phyloP scores from a whole-genome alignment of 306 rosid species.

The Lathyrus aphaca region DNA sequence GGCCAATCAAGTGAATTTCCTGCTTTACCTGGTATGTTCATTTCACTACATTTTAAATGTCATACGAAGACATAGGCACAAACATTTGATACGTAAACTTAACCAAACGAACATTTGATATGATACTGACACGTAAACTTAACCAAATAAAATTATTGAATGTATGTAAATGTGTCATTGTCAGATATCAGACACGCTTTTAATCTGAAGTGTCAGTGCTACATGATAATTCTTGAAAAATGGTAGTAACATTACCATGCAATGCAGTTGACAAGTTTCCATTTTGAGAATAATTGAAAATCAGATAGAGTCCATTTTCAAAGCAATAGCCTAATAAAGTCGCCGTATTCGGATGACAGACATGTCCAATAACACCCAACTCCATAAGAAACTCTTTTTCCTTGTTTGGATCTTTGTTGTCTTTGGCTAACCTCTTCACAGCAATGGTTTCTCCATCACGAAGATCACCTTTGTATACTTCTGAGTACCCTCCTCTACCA shows the following conservation, averaged over 20 bases:
- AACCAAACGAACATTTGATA: too few species aligned
- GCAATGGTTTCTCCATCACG: slow-evolving; percentile 67
- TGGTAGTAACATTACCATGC: slow-evolving; percentile 49
- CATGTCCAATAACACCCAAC: slow-evolving; percentile 88
- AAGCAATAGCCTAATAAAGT: slow-evolving; percentile 73
- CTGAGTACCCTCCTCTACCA: slow-evolving; percentile 92
- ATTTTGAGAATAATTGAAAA: slow-evolving; percentile 77
- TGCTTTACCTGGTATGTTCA: slow-evolving; percentile 54
- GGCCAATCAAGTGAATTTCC: slow-evolving; percentile 70
- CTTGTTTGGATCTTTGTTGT: slow-evolving; percentile 75
- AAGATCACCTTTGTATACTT: slow-evolving; percentile 81
- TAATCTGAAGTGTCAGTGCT: too few species aligned
- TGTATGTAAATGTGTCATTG: too few species aligned
- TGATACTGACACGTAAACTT: too few species aligned
- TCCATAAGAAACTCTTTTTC: slow-evolving; percentile 94
- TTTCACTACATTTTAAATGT: slow-evolving; percentile 19
- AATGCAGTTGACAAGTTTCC: slow-evolving; percentile 92
- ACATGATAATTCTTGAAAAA: too few species aligned
- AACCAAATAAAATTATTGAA: too few species aligned
- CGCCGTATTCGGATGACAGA: slow-evolving; percentile 84
- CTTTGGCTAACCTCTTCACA: slow-evolving; percentile 84
- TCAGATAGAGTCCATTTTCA: slow-evolving; percentile 83
- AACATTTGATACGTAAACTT: too few species aligned
- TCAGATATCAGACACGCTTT: too few species aligned
- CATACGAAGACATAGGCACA: not conserved